Evolutionary conservation across 257 asterid genomes (phyloP), one percentile per base, ranked within the genome.

Genomic region (Verbena officinalis): DNA sequence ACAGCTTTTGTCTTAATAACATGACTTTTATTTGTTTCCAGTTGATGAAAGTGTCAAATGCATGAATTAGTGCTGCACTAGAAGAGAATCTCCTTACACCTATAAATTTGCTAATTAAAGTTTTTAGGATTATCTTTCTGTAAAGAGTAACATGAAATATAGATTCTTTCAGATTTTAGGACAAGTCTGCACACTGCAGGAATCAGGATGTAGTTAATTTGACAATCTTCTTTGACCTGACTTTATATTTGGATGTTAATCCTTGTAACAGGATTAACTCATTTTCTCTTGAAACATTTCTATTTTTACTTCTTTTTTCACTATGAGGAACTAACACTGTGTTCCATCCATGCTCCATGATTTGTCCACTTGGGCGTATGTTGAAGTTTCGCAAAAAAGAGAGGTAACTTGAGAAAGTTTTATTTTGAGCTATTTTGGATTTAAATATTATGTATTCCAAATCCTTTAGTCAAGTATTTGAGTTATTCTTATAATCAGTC

Each of bases 351-450:
- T 77, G 71, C 33, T 58, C 64, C 64, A 60, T 67, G 70, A 56
- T 74, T 60, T 44, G 60, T 75, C 42, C 73, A 64, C 67, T 51
- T 58, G 75, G n/a, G 76, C 69, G 63, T 30, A 30, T 65, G 58
- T 39, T 65, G 80, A 84, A 92, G 98, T 61, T 92, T 74, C 61
- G 97, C 97, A 4, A 89, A 83, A 83, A 69, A 71, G 90, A 84
- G 98, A 90, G 98, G 98, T 89, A 79, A 5, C 76, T 52, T 73
- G 64, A 52, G 54, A 69, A 17, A 21, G 34, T 39, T 39, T 45
- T 24, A 13, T 62, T 59, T 31, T 23, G 16, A 43, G 50, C 36
- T 40, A 14, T 22, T 54, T 23, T 24, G 21, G 16, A 7, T 19
- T 64, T 55, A 53, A 64, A 27, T n/a, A 42, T 55, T 61, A 48